phyloP scores from a whole-genome alignment of 495 filamentous ascomycete species.

The Podospora bellae-mahoneyi region DNA sequence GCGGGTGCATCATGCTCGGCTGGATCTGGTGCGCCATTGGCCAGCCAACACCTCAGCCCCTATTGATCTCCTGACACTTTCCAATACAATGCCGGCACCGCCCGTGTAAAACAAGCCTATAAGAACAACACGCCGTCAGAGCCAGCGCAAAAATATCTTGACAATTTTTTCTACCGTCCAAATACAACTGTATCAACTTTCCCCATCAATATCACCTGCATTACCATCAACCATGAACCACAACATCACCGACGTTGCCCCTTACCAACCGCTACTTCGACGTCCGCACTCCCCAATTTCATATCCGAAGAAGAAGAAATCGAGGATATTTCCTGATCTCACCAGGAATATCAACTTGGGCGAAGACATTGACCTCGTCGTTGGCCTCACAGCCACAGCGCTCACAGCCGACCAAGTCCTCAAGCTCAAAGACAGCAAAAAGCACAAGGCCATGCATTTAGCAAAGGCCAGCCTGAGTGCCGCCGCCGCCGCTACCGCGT shows the following conservation, averaged over 20 bases:
- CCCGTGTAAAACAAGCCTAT: not conserved
- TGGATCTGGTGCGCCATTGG: not conserved
- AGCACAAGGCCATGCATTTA: slow-evolving; percentile 25
- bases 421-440: slow-evolving; percentile 20
- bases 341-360: slow-evolving; percentile 23
- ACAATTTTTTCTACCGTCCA: not conserved
- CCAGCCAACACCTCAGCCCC: not conserved
- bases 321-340: slow-evolving; percentile 6
- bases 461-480: slow-evolving; percentile 28
- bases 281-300: not conserved
- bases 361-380: slow-evolving; percentile 43
- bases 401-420: slow-evolving; percentile 33
- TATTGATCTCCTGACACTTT: not conserved
- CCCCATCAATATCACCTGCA: not conserved
- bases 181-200: not conserved
- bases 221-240: not conserved
- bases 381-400: slow-evolving; percentile 42
- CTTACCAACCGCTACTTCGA: not conserved
- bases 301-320: not conserved
- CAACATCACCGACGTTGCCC: not conserved
- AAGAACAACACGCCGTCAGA: not conserved
- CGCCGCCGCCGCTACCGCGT: slow-evolving; percentile 27
- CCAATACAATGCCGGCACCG: not conserved
- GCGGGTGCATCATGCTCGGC: not conserved
- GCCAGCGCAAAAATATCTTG: not conserved